These are phyloP conservation scores for Eutrema yunnanense DNA, from an alignment of 345 rosid genomes.

Conservation along the genomic window DNA sequence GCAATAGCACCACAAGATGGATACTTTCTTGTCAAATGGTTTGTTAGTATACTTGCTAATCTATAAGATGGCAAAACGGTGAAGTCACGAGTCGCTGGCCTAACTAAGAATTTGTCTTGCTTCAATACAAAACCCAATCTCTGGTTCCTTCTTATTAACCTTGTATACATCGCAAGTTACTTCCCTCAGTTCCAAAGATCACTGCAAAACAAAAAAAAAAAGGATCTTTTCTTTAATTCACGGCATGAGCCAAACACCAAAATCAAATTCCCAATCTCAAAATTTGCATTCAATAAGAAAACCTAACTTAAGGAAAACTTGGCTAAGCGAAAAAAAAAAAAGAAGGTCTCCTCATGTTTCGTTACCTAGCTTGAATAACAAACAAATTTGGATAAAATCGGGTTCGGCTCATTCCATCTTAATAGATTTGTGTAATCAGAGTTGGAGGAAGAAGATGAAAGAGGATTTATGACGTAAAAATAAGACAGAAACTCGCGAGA, in stretches of 20 bases:
- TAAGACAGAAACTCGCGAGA: not conserved
- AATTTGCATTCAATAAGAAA: not conserved
- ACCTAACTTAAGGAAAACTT: not conserved
- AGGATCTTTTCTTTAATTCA: not conserved
- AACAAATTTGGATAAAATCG: not conserved
- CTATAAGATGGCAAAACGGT: slow-evolving; percentile 30
- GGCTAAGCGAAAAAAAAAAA: not conserved
- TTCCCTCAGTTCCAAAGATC: slow-evolving; percentile 6
- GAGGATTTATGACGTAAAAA: not conserved
- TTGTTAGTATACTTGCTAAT: slow-evolving; percentile 16
- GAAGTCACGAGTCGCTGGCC: slow-evolving; percentile 32
- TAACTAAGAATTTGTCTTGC: slow-evolving; percentile 37
- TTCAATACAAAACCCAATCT: slow-evolving; percentile 46
- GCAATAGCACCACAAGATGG: slow-evolving; percentile 15
- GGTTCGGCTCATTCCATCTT: slow-evolving; percentile 7
- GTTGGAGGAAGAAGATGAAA: not conserved
- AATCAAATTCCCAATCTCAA: not conserved
- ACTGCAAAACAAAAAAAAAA: not conserved
- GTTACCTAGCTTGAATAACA: slow-evolving; percentile 1
- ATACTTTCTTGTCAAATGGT: slow-evolving; percentile 34
- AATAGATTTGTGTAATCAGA: not conserved
- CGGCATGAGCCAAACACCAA: not conserved
- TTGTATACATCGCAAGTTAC: slow-evolving; percentile 57
- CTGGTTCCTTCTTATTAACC: slow-evolving; percentile 51
- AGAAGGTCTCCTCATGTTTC: not conserved